Percentiles rank a stretch among this genome's conserved stretches.
phyloP scores from a whole-genome alignment of 2,329 filamentous ascomycete species.

The Seiridium cupressi region DNA sequence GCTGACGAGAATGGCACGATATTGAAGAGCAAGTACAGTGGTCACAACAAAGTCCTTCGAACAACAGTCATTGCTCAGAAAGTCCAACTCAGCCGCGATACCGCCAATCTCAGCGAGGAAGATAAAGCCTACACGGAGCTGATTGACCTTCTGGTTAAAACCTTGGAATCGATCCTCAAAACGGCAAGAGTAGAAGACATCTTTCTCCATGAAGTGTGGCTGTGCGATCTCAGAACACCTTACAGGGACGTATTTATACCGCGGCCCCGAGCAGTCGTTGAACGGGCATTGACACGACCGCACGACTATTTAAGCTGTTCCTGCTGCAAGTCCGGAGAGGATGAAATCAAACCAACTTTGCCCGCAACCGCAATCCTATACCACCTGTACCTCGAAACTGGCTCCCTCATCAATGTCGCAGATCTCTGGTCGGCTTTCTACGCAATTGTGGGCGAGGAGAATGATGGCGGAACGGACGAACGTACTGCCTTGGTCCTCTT shows the following conservation, averaged over 20 bases:
- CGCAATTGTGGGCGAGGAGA: constrained; percentile 53
- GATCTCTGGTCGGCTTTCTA: constrained; percentile 79
- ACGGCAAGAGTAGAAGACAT: constrained; percentile 42
- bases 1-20: constrained; percentile 43
- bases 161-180: constrained; percentile 38
- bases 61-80: constrained; percentile 81
- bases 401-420: constrained; percentile 72
- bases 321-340: constrained; percentile 57
- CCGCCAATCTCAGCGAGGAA: constrained; percentile 65
- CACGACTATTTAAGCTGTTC: constrained; percentile 75
- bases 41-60: constrained; percentile 66
- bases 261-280: constrained; percentile 66
- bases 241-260: constrained; percentile 74
- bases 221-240: constrained; percentile 71
- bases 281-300: constrained; percentile 68
- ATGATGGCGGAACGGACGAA: constrained; percentile 45
- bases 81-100: constrained; percentile 75
- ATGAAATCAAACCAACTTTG: constrained; percentile 56
- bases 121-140: constrained; percentile 70
- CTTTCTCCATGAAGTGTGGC: constrained; percentile 69
- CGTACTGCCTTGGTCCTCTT: constrained; percentile 70
- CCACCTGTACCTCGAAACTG: constrained; percentile 75
- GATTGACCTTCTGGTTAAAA: constrained; percentile 54
- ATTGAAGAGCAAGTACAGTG: constrained; percentile 73
- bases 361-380: constrained; percentile 74